Conservation (phyloP, 805 yeast species). For the Sugiyamaella chiloensis region DNA sequence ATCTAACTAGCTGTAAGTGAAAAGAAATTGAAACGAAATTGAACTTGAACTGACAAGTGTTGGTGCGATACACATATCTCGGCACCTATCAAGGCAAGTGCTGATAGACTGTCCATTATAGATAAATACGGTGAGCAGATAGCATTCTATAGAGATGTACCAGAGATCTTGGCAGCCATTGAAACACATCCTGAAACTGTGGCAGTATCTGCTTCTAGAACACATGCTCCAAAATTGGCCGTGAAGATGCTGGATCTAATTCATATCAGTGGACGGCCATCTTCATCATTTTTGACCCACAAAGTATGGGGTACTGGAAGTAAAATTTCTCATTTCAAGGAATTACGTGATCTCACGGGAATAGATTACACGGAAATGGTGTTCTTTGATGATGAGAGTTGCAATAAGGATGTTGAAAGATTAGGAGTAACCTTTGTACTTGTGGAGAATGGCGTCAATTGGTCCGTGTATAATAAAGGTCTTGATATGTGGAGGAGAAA, state of each 20-base stretch:
- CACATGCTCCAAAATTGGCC: constrained; percentile 77
- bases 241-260: constrained; percentile 53
- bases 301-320: constrained; percentile 41
- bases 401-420: constrained; percentile 71
- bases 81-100: constrained; percentile 47
- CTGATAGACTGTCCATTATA: constrained; percentile 37
- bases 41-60: constrained; percentile 32
- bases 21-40: no score
- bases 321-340: constrained; percentile 51
- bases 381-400: constrained; percentile 75
- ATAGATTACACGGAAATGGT: constrained; percentile 49
- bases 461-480: constrained; percentile 46
- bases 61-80: constrained; percentile 78
- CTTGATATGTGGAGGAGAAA: constrained; percentile 19
- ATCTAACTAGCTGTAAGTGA: constrained; percentile 19
- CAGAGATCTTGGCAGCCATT: constrained; percentile 55
- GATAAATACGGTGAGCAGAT: constrained; percentile 57
- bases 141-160: constrained; percentile 65
- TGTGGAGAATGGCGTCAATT: constrained; percentile 59
- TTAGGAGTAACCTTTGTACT: constrained; percentile 70
- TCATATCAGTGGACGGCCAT: constrained; percentile 51
- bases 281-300: constrained; percentile 48
- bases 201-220: constrained; percentile 68
- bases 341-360: constrained; percentile 47
- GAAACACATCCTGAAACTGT: constrained; percentile 43